Evolutionary conservation across 352 stramenopile genomes (phyloP), one percentile per base, ranked within the genome.

Genomic region (Phytophthora kernoviae): DNA sequence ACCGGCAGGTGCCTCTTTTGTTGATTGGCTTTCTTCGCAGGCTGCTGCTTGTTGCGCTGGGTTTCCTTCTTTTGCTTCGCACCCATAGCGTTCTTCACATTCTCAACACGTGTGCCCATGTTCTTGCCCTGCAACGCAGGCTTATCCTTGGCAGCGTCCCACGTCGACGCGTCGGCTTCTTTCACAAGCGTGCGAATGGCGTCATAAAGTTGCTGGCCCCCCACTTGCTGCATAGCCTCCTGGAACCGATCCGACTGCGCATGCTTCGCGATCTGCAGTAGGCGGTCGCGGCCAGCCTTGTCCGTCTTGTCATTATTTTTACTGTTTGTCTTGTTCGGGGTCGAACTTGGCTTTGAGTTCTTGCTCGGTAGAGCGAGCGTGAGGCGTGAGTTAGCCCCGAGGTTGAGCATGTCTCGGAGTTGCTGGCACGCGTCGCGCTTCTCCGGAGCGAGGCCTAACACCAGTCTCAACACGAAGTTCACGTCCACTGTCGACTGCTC

Each of bases 161-260:
- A 69, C 12, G 61, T 20, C 12, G 58, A 52, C 15, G 20, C 46
- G 27, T 56, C 60, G 8, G 40, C 17, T 34, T 65, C 46, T 6
- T 53, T 65, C 34, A 69, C 2, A 10, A 53, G 54, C 30, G 41
- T 43, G 2, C 54, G 61, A 8, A 65, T 65, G 2, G 54, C 30
- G 24, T 69, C 48, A 26, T 65, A 69, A 11, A 69, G n/a, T 21
- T 65, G 40, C 5, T 57, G 33, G 1, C 61, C 61, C 4, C 20
- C 17, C 14, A n/a, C 39, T n/a, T 68, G 54, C 34, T 51, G 32
- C 47, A 64, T 68, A n/a, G 60, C 17, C 11, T 65, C 55, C 36
- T 69, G 54, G 36, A 69, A 69, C 42, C 57, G 56, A 18, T 48
- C 32, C 5, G 61, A 69, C 43, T 69, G 61, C 14, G 48, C 27